Percentiles rank a stretch among this genome's conserved stretches.
Evolutionary conservation across 805 yeast species (phyloP).

Genomic region (Cyberlindnera maritima): DNA sequence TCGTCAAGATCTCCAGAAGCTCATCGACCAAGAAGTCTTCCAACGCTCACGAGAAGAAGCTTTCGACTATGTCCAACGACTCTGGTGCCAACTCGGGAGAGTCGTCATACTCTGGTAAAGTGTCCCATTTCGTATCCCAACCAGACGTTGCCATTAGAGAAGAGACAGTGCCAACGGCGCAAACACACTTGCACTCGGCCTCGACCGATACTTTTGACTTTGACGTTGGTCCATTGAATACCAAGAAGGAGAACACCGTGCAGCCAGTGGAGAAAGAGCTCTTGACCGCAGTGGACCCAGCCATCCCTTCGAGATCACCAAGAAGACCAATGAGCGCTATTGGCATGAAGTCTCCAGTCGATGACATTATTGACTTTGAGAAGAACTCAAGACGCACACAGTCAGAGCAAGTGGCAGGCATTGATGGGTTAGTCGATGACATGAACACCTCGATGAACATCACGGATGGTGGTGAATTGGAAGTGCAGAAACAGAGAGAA

Average conservation of each 20-base stretch:
- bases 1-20: constrained; percentile 18
- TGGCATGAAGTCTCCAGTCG: constrained; percentile 5
- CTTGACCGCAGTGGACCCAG: constrained; percentile 16
- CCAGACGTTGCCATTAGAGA: constrained; percentile 5
- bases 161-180: background rate
- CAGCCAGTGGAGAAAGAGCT: constrained; percentile 13
- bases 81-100: constrained; percentile 8
- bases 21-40: constrained; percentile 11
- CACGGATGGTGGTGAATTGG: background rate
- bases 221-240: constrained; percentile 22
- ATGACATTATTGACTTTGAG: background rate
- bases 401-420: constrained; percentile 8
- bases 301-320: constrained; percentile 30
- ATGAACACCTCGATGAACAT: constrained; percentile 1
- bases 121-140: constrained; percentile 8
- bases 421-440: constrained; percentile 16
- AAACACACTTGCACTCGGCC: constrained; percentile 1
- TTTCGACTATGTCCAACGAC: constrained; percentile 2
- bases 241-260: constrained; percentile 12
- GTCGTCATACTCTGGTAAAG: constrained; percentile 14
- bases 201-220: constrained; percentile 24
- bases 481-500: constrained; percentile 1
- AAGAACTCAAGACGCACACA: constrained; percentile 11
- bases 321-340: constrained; percentile 25
- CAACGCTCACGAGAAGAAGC: constrained; percentile 8